phyloP scores from a whole-genome alignment of 306 rosid species.

The Cucurbita maxima region DNA sequence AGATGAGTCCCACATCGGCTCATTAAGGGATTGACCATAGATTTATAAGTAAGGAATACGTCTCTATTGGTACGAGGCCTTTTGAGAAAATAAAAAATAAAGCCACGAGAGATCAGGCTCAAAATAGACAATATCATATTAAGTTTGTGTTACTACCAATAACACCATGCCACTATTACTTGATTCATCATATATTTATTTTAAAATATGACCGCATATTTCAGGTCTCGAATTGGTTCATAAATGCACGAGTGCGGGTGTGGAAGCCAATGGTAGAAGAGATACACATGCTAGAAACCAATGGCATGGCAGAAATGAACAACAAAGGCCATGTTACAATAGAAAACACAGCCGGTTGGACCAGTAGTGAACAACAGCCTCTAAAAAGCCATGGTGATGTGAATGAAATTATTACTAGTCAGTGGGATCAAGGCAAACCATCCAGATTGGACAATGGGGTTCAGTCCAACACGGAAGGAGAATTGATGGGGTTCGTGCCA shows the following conservation, averaged over 20 bases:
- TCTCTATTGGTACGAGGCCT: too few relatives aligned
- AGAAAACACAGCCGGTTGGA: slow-evolving; percentile 15
- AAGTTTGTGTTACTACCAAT: too few relatives aligned
- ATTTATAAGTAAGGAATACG: too few relatives aligned
- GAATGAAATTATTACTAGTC: slow-evolving; percentile 16
- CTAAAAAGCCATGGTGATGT: slow-evolving; percentile 10
- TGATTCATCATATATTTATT: too few relatives aligned
- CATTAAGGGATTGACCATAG: too few relatives aligned
- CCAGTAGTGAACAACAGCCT: slow-evolving; percentile 1
- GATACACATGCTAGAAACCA: slow-evolving; percentile 76
- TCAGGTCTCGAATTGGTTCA: slow-evolving; percentile 91
- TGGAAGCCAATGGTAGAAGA: slow-evolving; percentile 99
- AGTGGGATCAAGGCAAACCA: slow-evolving; percentile 48
- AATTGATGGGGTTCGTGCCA: slow-evolving; percentile 58
- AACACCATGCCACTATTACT: not conserved
- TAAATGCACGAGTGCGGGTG: slow-evolving; percentile 79
- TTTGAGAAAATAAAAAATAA: too few relatives aligned
- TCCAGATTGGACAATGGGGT: slow-evolving; percentile 38
- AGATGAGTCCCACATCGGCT: too few relatives aligned
- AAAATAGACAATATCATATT: too few relatives aligned
- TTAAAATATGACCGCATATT: not conserved
- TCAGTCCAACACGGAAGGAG: slow-evolving; percentile 31
- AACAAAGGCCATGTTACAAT: slow-evolving; percentile 9
- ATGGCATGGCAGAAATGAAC: slow-evolving; percentile 22
- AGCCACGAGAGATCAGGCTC: too few relatives aligned